Base-by-base conservation (phyloP, 768 basidiomycete species). In the Mycena pura region DNA sequence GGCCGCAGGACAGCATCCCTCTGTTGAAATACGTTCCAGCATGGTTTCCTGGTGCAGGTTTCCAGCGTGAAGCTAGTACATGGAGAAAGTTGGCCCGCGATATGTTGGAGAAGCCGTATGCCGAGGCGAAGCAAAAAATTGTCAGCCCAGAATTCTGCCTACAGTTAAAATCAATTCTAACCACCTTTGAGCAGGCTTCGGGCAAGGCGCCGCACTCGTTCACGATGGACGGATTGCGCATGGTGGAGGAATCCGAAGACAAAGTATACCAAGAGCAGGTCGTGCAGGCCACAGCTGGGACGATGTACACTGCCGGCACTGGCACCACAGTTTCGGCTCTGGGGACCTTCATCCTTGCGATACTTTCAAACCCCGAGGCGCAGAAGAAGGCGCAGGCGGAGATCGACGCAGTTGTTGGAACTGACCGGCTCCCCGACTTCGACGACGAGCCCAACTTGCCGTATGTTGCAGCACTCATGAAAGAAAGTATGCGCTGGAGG, bases 1-100 rank as follows among this genome's bases (percentile, higher is more conserved):
- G 25, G 28, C 14, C 21, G 17, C 28, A 59, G 57, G 83, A 85
- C 48, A 46, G 70, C 9, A 44, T 82, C 1, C 78, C 79, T 1
- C 36, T 69, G 7, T 70, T 81, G 19, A 76, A 76, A 63, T 63
- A 58, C 38, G 57, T 58, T 21, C 55, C 57, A 0, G 47, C 40
- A 3, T 84, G 82, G 81, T 41, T 82, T 14, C 82, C 82, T 28
- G 83, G 83, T 0, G 77, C 79, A 6, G 77, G 76, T 27, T 84
- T 82, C 68, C 75, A 82, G 60, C 73, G 69, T 39, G 73, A 69
- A 41, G 81, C 82, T 1, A 68, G 70, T 25, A 48, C 67, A 34
- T 76, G 78, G 66, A 72, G 72, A 27, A 68, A 60, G 22, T 66
- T 76, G 11, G 70, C 75, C 22, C 57, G 72, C 6, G 70, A 76